phyloP scores from a whole-genome alignment of 805 yeast genomes.

The Saturnispora mendoncae region DNA sequence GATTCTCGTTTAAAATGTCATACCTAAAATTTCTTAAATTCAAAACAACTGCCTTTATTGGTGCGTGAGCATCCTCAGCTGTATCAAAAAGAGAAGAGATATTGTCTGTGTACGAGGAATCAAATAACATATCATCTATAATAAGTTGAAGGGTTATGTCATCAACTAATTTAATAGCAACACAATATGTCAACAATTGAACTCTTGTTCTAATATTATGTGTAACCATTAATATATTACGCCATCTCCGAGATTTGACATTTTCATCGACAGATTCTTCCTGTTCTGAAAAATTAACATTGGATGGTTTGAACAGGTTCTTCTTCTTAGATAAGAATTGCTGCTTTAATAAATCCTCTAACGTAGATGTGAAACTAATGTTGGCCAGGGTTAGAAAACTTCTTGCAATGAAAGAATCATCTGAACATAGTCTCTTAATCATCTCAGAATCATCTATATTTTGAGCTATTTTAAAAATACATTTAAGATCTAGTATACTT shows the following conservation, averaged over 20 bases:
- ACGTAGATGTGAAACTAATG: slow-evolving; percentile 12
- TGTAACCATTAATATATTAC: slow-evolving; percentile 12
- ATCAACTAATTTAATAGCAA: slow-evolving; percentile 14
- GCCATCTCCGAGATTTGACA: not conserved
- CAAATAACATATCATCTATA: slow-evolving; percentile 22
- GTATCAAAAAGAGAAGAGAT: slow-evolving; percentile 19
- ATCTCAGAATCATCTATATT: slow-evolving; percentile 11
- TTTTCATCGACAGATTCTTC: not conserved
- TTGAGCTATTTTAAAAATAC: slow-evolving; percentile 6
- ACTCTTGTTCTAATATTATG: slow-evolving; percentile 20
- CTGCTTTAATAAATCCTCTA: slow-evolving; percentile 14
- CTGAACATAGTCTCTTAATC: slow-evolving; percentile 11
- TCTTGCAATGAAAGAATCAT: slow-evolving; percentile 18
- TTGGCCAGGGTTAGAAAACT: slow-evolving; percentile 19
- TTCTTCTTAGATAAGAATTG: not conserved
- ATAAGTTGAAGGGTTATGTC: slow-evolving; percentile 11
- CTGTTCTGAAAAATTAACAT: not conserved
- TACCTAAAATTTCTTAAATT: slow-evolving; percentile 19
- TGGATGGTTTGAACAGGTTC: not conserved
- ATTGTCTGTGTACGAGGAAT: slow-evolving; percentile 22
- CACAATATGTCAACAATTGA: slow-evolving; percentile 19
- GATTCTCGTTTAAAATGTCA: slow-evolving; percentile 12
- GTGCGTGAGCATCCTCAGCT: slow-evolving; percentile 4
- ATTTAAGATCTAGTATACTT: slow-evolving; percentile 11
- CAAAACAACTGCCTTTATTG: slow-evolving; percentile 16